Evolutionary conservation across 305 asterid species (phyloP).

Genomic region (Euphrasia arctica): DNA sequence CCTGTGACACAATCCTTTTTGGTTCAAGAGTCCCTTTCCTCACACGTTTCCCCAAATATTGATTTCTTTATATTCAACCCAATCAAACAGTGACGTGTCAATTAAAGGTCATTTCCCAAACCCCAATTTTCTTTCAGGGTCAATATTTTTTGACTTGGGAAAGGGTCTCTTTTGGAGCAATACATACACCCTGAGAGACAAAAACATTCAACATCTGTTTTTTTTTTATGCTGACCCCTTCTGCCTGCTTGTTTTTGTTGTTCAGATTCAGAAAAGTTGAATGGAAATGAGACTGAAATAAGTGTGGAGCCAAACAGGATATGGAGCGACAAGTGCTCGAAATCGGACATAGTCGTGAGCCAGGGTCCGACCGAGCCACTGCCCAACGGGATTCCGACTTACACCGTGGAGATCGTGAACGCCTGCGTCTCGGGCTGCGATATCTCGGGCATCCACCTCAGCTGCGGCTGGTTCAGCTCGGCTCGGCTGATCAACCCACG

Average conservation of each 20-base stretch:
- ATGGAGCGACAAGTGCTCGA: conserved; percentile 74
- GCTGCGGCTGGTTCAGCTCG: conserved; percentile 95
- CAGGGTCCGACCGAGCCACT: conserved; percentile 74
- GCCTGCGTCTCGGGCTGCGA: conserved; percentile 60
- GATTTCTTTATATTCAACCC: no score
- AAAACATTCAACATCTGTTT: no score
- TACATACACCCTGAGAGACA: no score
- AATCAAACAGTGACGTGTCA: no score
- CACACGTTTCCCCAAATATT: no score
- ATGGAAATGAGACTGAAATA: conserved; percentile 3
- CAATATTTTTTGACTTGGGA: no score
- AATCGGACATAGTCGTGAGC: conserved; percentile 60
- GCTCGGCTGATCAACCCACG: conserved; percentile 77
- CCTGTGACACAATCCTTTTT: no score
- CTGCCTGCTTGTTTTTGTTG: conserved; percentile 15
- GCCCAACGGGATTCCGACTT: conserved; percentile 85
- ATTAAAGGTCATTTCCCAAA: no score
- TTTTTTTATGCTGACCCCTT: no score
- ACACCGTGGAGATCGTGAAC: conserved; percentile 86
- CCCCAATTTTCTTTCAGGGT: no score
- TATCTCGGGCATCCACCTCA: conserved; percentile 66
- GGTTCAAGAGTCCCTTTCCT: no score
- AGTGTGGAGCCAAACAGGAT: conserved; percentile 63
- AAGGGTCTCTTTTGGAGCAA: no score
- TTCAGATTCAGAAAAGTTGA: not conserved